Base-by-base conservation (phyloP, 345 rosid species). In the Hirschfeldia incana region DNA sequence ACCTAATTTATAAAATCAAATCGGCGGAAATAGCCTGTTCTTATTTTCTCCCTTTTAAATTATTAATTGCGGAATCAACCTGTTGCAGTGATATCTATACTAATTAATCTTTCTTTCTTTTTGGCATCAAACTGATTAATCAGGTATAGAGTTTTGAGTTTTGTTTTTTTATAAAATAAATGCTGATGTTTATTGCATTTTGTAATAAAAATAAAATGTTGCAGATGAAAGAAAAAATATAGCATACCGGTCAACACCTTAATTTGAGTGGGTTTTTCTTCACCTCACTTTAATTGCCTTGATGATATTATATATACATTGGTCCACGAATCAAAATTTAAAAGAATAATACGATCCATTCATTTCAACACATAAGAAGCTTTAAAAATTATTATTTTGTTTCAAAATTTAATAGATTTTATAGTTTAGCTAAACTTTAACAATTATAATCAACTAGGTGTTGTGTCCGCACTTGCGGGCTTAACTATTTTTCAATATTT, bases 191-290 rank as follows among this genome's bases (percentile, higher is more conserved):
- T 72, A 3, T 59, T 78, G 6, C 4, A 11, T 27, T 64, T 32
- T 72, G 39, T 32, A 42, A 72, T 66, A 42, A 58, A 66, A 66
- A 42, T 6, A 10, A 42, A 10, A 13, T 42, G 9, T 42, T 42
- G 12, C 49, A 42, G 49, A 9, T 42, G 3, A 46, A 66, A 6
- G 21, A 16, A 44, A 59, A 72, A 58, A 32, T 59, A 72, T 58
- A 72, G 81, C 73, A 66, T 55, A 21, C 51, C 21, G 73, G 53
- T 68, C 69, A 60, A 67, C 44, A 67, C 70, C 33, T 65, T 60
- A 67, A 5, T 33, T 12, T 74, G 58, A 61, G 82, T 79, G 82
- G 82, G 4, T 0, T 67, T 67, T 67, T 73, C 82, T 67, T 73
- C 78, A 62, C 4, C 69, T 49, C 82, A 72, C 29, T 65, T 59